Evolutionary conservation across 192 early-diverging fungal species (phyloP), one percentile per base, ranked within the genome.

Genomic region (Coemansia sp.): DNA sequence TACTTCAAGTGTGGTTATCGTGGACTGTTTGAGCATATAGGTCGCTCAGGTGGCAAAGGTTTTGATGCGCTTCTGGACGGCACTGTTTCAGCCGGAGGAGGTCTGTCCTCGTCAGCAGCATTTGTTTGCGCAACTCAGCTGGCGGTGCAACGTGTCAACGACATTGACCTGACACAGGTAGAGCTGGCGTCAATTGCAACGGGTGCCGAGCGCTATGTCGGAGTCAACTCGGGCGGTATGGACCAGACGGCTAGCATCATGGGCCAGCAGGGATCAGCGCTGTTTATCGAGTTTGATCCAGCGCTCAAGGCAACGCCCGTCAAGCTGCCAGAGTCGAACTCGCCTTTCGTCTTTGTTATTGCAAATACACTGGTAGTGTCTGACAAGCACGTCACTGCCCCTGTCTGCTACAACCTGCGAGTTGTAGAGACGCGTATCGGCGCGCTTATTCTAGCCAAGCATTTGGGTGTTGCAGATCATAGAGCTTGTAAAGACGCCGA

Each of bases 1-100:
- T 97, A 97, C 81, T 94, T 95, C 74, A 88, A 90, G 77, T 93
- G 93, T 70, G 93, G 92, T 5, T 94, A 94, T 78, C 57, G 63
- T 48, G 65, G 75, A 7, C 14, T 69, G 28, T 58, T 69, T 31
- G 70, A 87, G 85, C 57, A 59, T 44, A 19, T 68, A 26, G 69
- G 62, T 2, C 58, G 59, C 37, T 64, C 19, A 21, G 57, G 59
- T 23, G 66, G 63, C 40, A 68, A 62, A 56, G 85, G 87, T 4
- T 84, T 94, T 69, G 67, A 83, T 36, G 81, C 85, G 14, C 72
- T 98, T 66, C 66, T 94, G 5, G 88, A 90, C 71, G 94, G 94
- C 17, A 88, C 72, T 25, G 90, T 98, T 20, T 94, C 95, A 19
- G 81, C 88, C 5, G 94, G 94, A 20, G 83, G 90, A 19, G 95